phyloP scores from a whole-genome alignment of 2,329 filamentous ascomycete species.

The Chlorencoelia australis region DNA sequence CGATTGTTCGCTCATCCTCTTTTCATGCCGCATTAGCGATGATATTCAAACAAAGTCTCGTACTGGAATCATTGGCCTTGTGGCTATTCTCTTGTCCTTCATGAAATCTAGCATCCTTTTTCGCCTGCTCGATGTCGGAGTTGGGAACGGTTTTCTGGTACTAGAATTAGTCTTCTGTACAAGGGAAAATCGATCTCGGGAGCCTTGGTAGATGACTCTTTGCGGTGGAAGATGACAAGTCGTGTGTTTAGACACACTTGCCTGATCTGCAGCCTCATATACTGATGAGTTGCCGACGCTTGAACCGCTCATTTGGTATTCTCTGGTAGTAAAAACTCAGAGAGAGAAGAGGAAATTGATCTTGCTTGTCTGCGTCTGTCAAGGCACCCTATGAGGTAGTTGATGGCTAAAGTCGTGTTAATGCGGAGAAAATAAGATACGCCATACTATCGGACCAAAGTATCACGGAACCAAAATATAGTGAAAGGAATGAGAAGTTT shows the following conservation, averaged over 20 bases:
- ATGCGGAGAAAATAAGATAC: neutral
- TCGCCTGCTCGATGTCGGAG: conserved; percentile 37
- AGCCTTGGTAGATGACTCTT: too few relatives aligned
- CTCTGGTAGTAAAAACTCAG: too few relatives aligned
- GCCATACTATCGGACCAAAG: neutral
- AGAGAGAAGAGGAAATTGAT: neutral
- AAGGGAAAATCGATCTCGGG: too few relatives aligned
- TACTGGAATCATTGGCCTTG: conserved; percentile 61
- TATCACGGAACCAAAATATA: too few relatives aligned
- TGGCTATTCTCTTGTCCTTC: conserved; percentile 66
- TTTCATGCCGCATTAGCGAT: conserved; percentile 1
- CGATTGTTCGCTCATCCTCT: conserved; percentile 64
- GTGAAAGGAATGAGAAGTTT: too few relatives aligned
- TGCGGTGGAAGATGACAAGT: too few relatives aligned
- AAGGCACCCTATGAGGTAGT: conserved; percentile 3
- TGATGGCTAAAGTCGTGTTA: neutral
- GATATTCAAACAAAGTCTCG: conserved; percentile 20
- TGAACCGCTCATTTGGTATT: conserved; percentile 20
- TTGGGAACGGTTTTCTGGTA: conserved; percentile 53
- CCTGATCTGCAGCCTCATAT: conserved; percentile 67
- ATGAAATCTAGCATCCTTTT: conserved; percentile 50
- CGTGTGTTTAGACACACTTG: too few relatives aligned
- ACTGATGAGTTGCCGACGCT: conserved; percentile 52
- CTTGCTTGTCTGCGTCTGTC: neutral
- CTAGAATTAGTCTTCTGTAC: too few relatives aligned